These are phyloP conservation scores for Parachaetomium inaequale DNA, from an alignment of 495 filamentous ascomycete species.

Conservation along the genomic window DNA sequence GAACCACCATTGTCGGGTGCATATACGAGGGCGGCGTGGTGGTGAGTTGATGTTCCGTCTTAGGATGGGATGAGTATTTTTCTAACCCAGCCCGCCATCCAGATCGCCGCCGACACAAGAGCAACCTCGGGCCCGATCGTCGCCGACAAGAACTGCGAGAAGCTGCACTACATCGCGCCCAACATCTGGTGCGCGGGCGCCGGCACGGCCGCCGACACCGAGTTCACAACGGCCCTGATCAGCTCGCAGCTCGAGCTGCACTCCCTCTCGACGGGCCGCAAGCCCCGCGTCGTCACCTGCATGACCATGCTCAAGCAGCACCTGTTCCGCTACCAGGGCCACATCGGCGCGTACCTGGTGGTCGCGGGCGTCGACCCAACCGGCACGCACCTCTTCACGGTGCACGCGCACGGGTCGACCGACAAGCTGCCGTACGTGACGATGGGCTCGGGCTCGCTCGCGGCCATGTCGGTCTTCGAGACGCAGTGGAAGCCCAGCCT, in stretches of 20 bases:
- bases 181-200: conserved; percentile 99
- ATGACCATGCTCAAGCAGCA: conserved; percentile 99
- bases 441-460: conserved; percentile 94
- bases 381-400: conserved; percentile 92
- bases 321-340: conserved; percentile 95
- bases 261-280: conserved; percentile 88
- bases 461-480: conserved; percentile 98
- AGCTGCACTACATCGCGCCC: conserved; percentile 97
- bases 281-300: conserved; percentile 94
- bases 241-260: conserved; percentile 98
- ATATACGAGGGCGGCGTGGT: conserved; percentile 96
- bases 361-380: conserved; percentile 97
- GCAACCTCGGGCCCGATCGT: conserved; percentile 97
- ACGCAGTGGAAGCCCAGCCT: conserved; percentile 84
- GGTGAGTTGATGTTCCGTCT: conserved; percentile 47
- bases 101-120: conserved; percentile 97
- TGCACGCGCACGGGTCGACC: conserved; percentile 96
- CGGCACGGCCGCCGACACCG: conserved; percentile 96
- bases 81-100: not conserved
- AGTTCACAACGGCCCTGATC: conserved; percentile 98
- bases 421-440: conserved; percentile 99
- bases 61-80: too few relatives aligned
- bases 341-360: conserved; percentile 97
- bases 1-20: conserved; percentile 98
- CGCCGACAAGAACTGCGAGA: conserved; percentile 99